Conservation (phyloP, 2,329 filamentous ascomycete species). For the Botryosphaeria dothidea region DNA sequence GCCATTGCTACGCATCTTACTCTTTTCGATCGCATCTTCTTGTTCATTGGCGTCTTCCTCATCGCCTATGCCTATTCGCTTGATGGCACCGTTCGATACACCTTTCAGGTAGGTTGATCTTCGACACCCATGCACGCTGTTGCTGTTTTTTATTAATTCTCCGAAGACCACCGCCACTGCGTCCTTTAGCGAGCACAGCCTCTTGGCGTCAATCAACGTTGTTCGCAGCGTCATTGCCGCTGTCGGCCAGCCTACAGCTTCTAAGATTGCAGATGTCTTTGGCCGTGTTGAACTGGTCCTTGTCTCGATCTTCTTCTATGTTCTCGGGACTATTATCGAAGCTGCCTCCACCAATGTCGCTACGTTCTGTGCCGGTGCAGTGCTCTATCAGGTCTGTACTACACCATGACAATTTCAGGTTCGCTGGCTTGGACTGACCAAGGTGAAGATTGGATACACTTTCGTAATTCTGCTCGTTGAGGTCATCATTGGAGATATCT, state of each 20-base stretch:
- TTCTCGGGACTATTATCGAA: constrained; percentile 57
- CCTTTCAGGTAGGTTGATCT: constrained; percentile 45
- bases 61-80: constrained; percentile 65
- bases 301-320: constrained; percentile 59
- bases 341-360: constrained; percentile 51
- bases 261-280: constrained; percentile 64
- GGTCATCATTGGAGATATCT: constrained; percentile 65
- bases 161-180: constrained; percentile 55
- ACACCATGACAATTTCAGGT: neutral
- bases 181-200: constrained; percentile 54
- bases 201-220: constrained; percentile 61
- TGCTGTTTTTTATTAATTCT: neutral
- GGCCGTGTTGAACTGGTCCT: constrained; percentile 61
- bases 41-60: constrained; percentile 64
- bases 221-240: constrained; percentile 61
- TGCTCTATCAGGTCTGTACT: constrained; percentile 53
- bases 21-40: constrained; percentile 52
- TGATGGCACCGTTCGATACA: constrained; percentile 58
- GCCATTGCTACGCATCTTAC: constrained; percentile 57
- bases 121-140: neutral
- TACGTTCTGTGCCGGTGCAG: constrained; percentile 58
- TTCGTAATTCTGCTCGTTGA: constrained; percentile 62
- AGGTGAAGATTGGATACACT: constrained; percentile 59
- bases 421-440: neutral
- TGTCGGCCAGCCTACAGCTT: constrained; percentile 58